A percentile compares a stretch with the other conserved stretches of the same genome.
These are phyloP conservation scores for Hymenoscyphus infarciens DNA, from an alignment of 2,329 filamentous ascomycete genomes.

Conservation along the genomic window DNA sequence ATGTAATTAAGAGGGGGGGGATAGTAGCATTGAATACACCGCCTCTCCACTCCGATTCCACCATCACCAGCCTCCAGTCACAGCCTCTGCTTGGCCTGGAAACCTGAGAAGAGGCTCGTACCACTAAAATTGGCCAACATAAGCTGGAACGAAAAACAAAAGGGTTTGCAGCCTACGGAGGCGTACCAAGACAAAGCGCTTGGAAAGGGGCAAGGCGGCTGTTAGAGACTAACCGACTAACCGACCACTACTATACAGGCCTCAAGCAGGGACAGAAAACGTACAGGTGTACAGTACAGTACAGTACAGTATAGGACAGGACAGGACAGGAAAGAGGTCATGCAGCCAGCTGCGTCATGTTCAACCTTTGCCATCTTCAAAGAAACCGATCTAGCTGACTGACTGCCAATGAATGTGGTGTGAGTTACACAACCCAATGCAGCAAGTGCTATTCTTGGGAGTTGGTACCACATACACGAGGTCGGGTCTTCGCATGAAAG, in stretches of 20 bases:
- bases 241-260: too few species aligned
- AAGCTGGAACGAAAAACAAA: not conserved
- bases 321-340: not conserved
- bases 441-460: constrained; percentile 3
- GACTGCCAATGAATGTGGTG: not conserved
- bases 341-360: not conserved
- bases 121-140: not conserved
- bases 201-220: not conserved
- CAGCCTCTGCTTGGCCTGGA: too few species aligned
- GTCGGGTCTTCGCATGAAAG: too few species aligned
- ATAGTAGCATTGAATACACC: not conserved
- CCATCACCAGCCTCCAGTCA: not conserved
- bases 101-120: not conserved
- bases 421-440: constrained; percentile 7
- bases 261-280: not conserved
- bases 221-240: too few species aligned
- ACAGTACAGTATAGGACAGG: not conserved
- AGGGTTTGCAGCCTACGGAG: not conserved
- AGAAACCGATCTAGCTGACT: not conserved
- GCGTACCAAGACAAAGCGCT: not conserved
- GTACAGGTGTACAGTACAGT: not conserved
- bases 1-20: too few species aligned
- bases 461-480: not conserved
- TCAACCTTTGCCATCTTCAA: not conserved
- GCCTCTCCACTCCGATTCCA: not conserved